Percentiles rank a stretch among this genome's conserved stretches.
Evolutionary conservation across 805 yeast genomes (phyloP).

Genomic region (Starmerella floricola): DNA sequence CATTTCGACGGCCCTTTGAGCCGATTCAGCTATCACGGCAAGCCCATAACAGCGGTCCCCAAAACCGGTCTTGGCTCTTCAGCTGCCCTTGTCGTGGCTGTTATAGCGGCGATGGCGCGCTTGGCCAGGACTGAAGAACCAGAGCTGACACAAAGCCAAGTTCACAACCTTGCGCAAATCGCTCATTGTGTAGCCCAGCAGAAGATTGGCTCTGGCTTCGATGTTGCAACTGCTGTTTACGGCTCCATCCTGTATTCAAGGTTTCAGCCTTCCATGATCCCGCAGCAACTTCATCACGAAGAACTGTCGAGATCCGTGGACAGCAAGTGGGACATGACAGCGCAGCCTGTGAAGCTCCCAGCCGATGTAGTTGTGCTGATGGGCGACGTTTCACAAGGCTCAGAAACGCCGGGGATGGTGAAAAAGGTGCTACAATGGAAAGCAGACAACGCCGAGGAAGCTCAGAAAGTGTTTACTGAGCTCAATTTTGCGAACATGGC

Average conservation of each 20-base stretch:
- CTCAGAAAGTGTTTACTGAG: slow-evolving; percentile 40
- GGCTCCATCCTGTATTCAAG: slow-evolving; percentile 79
- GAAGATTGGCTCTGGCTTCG: slow-evolving; percentile 94
- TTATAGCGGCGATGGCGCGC: slow-evolving; percentile 56
- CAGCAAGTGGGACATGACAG: slow-evolving; percentile 47
- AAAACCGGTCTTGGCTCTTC: slow-evolving; percentile 95
- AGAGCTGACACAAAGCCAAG: slow-evolving; percentile 23
- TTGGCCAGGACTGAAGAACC: slow-evolving; percentile 15
- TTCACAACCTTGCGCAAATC: slow-evolving; percentile 78
- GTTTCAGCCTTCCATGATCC: slow-evolving; percentile 45
- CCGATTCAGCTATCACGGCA: slow-evolving; percentile 47
- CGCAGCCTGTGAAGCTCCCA: slow-evolving; percentile 51
- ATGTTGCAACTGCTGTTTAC: slow-evolving; percentile 87
- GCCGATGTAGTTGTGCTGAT: slow-evolving; percentile 55
- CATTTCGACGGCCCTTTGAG: slow-evolving; percentile 2
- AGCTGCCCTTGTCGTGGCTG: slow-evolving; percentile 79
- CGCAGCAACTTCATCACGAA: slow-evolving; percentile 22
- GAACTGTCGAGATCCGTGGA: slow-evolving; percentile 25
- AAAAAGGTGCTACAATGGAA: slow-evolving; percentile 65
- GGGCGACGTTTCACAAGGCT: slow-evolving; percentile 91
- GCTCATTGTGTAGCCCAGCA: slow-evolving; percentile 92
- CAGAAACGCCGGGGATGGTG: slow-evolving; percentile 88
- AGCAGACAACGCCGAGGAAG: slow-evolving; percentile 37
- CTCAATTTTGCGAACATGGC: slow-evolving; percentile 49
- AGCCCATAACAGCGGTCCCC: slow-evolving; percentile 57